Percentiles rank a stretch among this genome's conserved stretches.
Conservation (phyloP, 1,284 basidiomycete species). For the Leccinum cinnamomeum region DNA sequence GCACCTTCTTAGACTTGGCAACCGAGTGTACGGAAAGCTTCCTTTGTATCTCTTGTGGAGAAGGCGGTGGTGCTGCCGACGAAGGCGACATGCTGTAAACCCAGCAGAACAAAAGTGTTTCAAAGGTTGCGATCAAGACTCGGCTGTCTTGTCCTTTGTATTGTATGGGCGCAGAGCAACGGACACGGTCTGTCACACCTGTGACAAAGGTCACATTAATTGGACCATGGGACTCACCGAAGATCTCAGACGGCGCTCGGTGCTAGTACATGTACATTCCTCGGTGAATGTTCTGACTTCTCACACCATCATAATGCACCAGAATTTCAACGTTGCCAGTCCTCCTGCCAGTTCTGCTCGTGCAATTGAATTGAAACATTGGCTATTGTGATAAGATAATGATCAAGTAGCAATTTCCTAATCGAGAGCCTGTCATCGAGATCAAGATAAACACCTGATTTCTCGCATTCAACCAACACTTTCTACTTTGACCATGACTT, state of each 20-base stretch:
- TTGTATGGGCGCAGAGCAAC: slow-evolving; percentile 8
- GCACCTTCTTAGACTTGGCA: slow-evolving; percentile 47
- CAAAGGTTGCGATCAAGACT: slow-evolving; percentile 15
- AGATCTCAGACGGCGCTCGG: slow-evolving; percentile 13
- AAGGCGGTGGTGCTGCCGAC: slow-evolving; percentile 66
- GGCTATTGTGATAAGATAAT: slow-evolving; percentile 7
- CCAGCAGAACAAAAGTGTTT: neutral
- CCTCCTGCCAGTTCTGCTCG: neutral
- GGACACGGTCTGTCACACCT: slow-evolving; percentile 25
- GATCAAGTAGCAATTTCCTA: slow-evolving; percentile 13
- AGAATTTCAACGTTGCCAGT: neutral
- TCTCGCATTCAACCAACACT: neutral
- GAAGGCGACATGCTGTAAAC: slow-evolving; percentile 45
- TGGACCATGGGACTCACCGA: neutral
- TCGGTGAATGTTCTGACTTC: neutral
- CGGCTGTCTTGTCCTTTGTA: slow-evolving; percentile 3
- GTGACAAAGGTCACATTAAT: slow-evolving; percentile 27
- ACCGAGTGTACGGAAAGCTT: slow-evolving; percentile 80
- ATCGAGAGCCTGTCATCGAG: slow-evolving; percentile 13
- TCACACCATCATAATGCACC: neutral
- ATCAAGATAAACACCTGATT: slow-evolving; percentile 25
- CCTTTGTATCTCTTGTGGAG: slow-evolving; percentile 82
- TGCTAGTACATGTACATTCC: neutral
- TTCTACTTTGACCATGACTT: slow-evolving; percentile 20
- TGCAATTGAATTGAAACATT: slow-evolving; percentile 5